Conservation (phyloP, 495 filamentous ascomycete genomes). For the Terfezia claveryi region DNA sequence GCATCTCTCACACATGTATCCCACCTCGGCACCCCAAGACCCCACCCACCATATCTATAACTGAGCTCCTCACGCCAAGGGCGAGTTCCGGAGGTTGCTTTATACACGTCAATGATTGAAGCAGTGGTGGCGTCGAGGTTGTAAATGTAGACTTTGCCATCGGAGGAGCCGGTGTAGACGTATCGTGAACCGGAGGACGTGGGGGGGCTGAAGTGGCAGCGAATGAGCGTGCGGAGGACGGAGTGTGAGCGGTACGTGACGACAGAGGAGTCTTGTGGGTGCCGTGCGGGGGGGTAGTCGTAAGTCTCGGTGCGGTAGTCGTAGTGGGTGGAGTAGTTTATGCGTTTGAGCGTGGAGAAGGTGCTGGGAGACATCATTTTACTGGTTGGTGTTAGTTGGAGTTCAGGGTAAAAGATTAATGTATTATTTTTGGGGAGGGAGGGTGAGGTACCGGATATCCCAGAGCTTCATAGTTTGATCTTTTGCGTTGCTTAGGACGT, state of each 20-base stretch:
- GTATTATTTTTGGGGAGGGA: background rate
- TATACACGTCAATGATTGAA: slow-evolving; percentile 50
- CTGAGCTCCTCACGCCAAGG: slow-evolving; percentile 1
- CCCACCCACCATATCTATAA: slow-evolving; percentile 10
- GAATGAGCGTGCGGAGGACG: slow-evolving; percentile 71
- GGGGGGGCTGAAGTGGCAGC: slow-evolving; percentile 88
- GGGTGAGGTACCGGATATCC: slow-evolving; percentile 46
- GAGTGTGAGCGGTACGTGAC: slow-evolving; percentile 84
- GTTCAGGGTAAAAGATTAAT: background rate
- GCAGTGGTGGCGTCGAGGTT: slow-evolving; percentile 87
- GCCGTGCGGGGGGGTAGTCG: slow-evolving; percentile 35
- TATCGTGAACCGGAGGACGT: slow-evolving; percentile 76
- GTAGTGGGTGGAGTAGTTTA: slow-evolving; percentile 42
- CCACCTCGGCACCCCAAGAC: background rate
- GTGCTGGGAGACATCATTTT: slow-evolving; percentile 34
- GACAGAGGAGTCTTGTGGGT: slow-evolving; percentile 73
- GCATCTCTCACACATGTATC: slow-evolving; percentile 57
- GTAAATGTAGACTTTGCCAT: slow-evolving; percentile 76
- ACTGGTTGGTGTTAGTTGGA: slow-evolving; percentile 4
- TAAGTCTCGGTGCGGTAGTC: slow-evolving; percentile 67
- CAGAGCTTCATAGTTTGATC: slow-evolving; percentile 96
- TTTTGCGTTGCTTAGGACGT: slow-evolving; percentile 82
- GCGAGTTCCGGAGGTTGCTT: slow-evolving; percentile 29
- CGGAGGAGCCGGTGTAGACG: slow-evolving; percentile 72
- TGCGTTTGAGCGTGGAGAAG: slow-evolving; percentile 41